phyloP scores from a whole-genome alignment of 1,284 basidiomycete genomes.

The Fistulina hepatica region DNA sequence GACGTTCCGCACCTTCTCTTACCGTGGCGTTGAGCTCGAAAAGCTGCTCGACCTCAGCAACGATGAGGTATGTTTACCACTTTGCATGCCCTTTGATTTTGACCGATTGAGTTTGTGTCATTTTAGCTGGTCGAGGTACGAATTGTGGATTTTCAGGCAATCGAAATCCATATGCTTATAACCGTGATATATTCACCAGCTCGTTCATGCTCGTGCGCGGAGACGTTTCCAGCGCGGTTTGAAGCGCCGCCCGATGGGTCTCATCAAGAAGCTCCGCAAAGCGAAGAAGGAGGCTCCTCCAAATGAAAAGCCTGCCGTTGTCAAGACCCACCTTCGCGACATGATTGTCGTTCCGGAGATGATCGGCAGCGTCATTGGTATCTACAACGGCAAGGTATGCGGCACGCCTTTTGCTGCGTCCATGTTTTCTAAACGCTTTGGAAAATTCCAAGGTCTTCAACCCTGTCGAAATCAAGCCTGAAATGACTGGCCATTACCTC shows the following conservation, averaged over 20 bases:
- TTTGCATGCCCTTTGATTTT: constrained; percentile 1
- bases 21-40: constrained; percentile 95
- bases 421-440: constrained; percentile 4
- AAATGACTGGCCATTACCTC: constrained; percentile 99
- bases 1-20: constrained; percentile 98
- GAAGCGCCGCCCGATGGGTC: constrained; percentile 96
- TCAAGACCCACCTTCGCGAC: constrained; percentile 99
- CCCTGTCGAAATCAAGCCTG: constrained; percentile 98
- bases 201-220: constrained; percentile 97
- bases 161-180: constrained; percentile 6
- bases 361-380: constrained; percentile 94
- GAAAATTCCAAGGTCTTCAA: constrained; percentile 67
- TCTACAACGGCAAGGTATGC: constrained; percentile 92
- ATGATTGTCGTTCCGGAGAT: constrained; percentile 99
- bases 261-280: constrained; percentile 99
- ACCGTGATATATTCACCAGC: constrained; percentile 38
- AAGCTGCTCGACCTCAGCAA: constrained; percentile 95
- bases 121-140: constrained; percentile 66
- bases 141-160: constrained; percentile 9
- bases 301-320: constrained; percentile 96
- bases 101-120: constrained; percentile 7
- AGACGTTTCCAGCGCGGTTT: constrained; percentile 98
- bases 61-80: constrained; percentile 61
- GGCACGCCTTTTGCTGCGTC: background rate
- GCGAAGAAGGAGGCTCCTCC: constrained; percentile 98